A percentile compares a stretch with the other conserved stretches of the same genome.
Evolutionary conservation across 495 filamentous ascomycete genomes (phyloP).

Genomic region (Xylaria flabelliformis): DNA sequence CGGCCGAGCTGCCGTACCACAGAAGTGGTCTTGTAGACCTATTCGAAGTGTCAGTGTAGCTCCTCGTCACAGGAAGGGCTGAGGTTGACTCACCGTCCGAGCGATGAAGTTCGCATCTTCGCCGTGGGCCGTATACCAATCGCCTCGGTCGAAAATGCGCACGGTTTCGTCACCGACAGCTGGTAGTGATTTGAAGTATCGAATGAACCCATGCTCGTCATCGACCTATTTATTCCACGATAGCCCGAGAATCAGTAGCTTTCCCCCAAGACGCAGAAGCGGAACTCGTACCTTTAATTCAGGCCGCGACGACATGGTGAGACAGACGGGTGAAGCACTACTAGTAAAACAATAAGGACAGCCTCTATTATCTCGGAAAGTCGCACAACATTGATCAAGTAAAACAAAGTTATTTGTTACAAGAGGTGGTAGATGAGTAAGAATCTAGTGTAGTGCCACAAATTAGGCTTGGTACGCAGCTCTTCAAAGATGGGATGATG

Average conservation of each 20-base stretch:
- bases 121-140: conserved; percentile 95
- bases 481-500: not conserved
- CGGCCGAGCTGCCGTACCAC: conserved; percentile 88
- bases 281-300: conserved; percentile 76
- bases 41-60: conserved; percentile 49
- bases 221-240: conserved; percentile 71
- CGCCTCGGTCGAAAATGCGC: conserved; percentile 91
- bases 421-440: not conserved
- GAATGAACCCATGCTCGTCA: conserved; percentile 94
- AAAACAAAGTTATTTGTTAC: not conserved
- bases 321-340: conserved; percentile 7
- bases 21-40: conserved; percentile 92
- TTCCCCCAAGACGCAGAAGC: not conserved
- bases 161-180: conserved; percentile 72
- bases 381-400: not conserved
- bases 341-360: conserved; percentile 4
- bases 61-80: not conserved
- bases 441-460: not conserved
- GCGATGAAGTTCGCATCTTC: conserved; percentile 94
- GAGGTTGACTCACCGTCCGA: conserved; percentile 61
- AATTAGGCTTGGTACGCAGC: not conserved
- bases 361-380: not conserved
- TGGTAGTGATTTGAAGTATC: conserved; percentile 85
- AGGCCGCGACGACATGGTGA: conserved; percentile 83
- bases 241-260: not conserved